Evolutionary conservation across 139 green algal genomes (phyloP).

Genomic region (Chlorella vulgaris): DNA sequence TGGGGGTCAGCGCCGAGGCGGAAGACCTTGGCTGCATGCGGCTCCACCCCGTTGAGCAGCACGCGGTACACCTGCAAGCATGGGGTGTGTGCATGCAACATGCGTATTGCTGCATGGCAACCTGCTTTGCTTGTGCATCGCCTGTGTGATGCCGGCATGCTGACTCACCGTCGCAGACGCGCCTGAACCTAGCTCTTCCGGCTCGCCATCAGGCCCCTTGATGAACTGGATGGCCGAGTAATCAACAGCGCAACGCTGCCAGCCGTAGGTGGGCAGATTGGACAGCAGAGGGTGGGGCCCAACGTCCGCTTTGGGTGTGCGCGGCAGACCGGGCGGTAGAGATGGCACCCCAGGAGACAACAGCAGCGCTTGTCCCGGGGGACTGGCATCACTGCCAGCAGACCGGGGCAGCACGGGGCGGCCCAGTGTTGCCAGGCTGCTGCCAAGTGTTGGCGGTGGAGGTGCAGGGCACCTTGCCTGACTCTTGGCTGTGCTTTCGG

Average conservation of each 20-base stretch:
- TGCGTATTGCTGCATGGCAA: too few relatives aligned
- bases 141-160: too few relatives aligned
- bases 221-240: slow-evolving; percentile 1
- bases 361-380: background rate
- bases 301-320: background rate
- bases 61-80: slow-evolving; percentile 35
- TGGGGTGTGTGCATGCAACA: too few relatives aligned
- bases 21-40: slow-evolving; percentile 29
- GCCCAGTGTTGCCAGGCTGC: too few relatives aligned
- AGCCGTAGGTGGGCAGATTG: slow-evolving; percentile 18
- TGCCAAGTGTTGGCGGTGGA: too few relatives aligned
- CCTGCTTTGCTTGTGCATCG: too few relatives aligned
- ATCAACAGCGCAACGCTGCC: slow-evolving; percentile 21
- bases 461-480: too few relatives aligned
- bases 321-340: background rate
- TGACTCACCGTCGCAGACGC: slow-evolving; percentile 10
- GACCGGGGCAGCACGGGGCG: background rate
- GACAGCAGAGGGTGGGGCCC: slow-evolving; percentile 7
- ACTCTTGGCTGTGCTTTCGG: too few relatives aligned
- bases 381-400: background rate
- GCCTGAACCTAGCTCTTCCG: background rate
- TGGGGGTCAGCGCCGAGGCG: slow-evolving; percentile 10
- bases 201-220: background rate
- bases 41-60: slow-evolving; percentile 28
- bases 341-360: background rate